Base-by-base conservation (phyloP, 768 basidiomycete genomes). In the Mycena metata region DNA sequence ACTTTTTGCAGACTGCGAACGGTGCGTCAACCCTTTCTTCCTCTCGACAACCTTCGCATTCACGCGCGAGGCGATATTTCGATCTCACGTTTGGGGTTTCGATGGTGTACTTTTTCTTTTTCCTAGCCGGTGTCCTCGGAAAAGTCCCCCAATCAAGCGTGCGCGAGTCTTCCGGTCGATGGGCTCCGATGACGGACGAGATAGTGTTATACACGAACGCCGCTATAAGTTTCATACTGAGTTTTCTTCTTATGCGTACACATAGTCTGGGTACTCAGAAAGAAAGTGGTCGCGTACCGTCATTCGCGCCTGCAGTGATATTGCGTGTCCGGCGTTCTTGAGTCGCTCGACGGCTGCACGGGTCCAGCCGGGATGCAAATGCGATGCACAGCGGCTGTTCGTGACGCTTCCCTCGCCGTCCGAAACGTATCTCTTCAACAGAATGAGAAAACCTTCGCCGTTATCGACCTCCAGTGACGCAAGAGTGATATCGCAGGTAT, bases 391-490 rank as follows among this genome's bases (percentile, higher is more conserved):
- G 41, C 55, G 10, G 52, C n/a, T 35, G 8, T 55, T 35, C n/a
- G 19, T 55, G n/a, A 39, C 36, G 52, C n/a, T 57, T 8, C 2
- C 33, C 13, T 55, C 59, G 41, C 41, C 56, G 15, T 58, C 24
- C 13, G 41, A 41, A 42, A 58, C 23, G 26, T 58, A 58, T 58
- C 12, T 42, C 15, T 30, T 42, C 24, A 58, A 43, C 9, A 55
- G 52, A 15, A 11, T 55, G 52, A 55, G 52, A 23, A 55, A 41
- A 30, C 56, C 55, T 24, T 58, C 41, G 56, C 56, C 56, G 23
- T 30, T 43, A 23, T 36, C 41, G 24, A 15, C 26, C n/a, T 58
- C 41, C 42, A 58, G 12, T 3, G 24, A 58, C 41, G 41, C 21
- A 4, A 58, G 24, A 9, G 56, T 57, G 56, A 57, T 43, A 43